Evolutionary conservation across 768 basidiomycete species (phyloP).

Genomic region (Aureoboletus auriporus): DNA sequence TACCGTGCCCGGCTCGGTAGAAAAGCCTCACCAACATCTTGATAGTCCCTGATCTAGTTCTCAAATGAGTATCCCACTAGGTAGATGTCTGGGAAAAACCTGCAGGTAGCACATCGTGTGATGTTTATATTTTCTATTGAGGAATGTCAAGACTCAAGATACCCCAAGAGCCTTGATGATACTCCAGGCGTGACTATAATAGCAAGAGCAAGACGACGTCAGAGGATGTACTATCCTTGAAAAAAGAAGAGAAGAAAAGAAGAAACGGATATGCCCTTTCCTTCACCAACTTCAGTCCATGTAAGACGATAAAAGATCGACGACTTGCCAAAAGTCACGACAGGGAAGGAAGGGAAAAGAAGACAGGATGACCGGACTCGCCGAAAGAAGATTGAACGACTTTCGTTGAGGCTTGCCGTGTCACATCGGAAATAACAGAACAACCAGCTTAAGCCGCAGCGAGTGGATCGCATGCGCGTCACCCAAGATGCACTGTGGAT

Average conservation of each 20-base stretch:
- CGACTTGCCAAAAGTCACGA: conserved; percentile 1
- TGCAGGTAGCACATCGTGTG: background rate
- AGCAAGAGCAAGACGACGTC: background rate
- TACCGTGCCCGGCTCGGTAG: conserved; percentile 9
- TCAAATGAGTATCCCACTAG: background rate
- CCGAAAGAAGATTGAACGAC: background rate
- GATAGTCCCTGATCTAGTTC: conserved; percentile 10
- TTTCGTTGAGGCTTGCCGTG: background rate
- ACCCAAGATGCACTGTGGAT: background rate
- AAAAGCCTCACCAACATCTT: conserved; percentile 1
- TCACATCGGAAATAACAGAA: conserved; percentile 17
- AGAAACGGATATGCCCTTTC: background rate
- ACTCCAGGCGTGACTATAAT: background rate
- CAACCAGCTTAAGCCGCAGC: background rate
- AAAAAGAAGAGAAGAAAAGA: background rate
- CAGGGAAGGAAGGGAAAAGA: background rate
- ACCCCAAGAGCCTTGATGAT: background rate
- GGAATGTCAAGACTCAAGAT: background rate
- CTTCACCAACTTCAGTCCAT: background rate
- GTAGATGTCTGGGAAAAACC: background rate
- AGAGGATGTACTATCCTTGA: background rate
- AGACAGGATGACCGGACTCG: conserved; percentile 1
- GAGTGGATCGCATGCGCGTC: conserved; percentile 6
- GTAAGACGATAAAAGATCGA: conserved; percentile 6
- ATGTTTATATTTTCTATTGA: background rate